phyloP scores from a whole-genome alignment of 2,329 filamentous ascomycete species.

The Biscogniauxia marginata region DNA sequence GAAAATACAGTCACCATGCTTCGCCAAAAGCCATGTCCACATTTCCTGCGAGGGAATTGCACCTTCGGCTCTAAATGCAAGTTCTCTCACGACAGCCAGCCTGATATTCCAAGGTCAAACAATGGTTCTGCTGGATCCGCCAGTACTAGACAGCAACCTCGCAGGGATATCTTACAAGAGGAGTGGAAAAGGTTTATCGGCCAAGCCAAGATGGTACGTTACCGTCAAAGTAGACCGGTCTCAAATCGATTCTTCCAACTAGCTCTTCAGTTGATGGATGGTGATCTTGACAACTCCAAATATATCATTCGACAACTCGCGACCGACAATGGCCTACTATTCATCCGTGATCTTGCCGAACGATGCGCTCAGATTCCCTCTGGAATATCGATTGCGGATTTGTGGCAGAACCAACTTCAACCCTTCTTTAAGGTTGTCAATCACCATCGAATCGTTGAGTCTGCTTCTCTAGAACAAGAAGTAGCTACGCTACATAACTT shows the following conservation, averaged over 20 bases:
- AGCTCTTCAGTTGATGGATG: slow-evolving; percentile 30
- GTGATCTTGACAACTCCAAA: slow-evolving; percentile 31
- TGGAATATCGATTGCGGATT: neutral
- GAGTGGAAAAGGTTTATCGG: slow-evolving; percentile 33
- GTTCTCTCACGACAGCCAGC: slow-evolving; percentile 9
- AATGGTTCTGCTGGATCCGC: neutral
- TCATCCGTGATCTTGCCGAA: slow-evolving; percentile 28
- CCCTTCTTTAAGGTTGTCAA: slow-evolving; percentile 38
- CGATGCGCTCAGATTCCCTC: slow-evolving; percentile 16
- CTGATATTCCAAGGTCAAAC: neutral
- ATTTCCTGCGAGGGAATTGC: slow-evolving; percentile 9
- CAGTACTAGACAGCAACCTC: neutral
- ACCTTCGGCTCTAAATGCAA: slow-evolving; percentile 10
- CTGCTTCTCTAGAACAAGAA: slow-evolving; percentile 39
- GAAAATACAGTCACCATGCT: neutral
- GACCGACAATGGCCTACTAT: slow-evolving; percentile 28
- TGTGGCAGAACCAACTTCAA: slow-evolving; percentile 29
- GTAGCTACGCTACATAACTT: slow-evolving; percentile 36
- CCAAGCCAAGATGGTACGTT: slow-evolving; percentile 5
- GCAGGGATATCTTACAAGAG: neutral
- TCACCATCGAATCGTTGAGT: slow-evolving; percentile 35
- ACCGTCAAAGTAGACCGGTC: neutral
- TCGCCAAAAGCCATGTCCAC: neutral
- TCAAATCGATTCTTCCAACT: slow-evolving; percentile 30
- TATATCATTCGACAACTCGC: slow-evolving; percentile 31